Evolutionary conservation across 495 filamentous ascomycete genomes (phyloP), one percentile per base, ranked within the genome.

Genomic region (Daldinia caldariorum): DNA sequence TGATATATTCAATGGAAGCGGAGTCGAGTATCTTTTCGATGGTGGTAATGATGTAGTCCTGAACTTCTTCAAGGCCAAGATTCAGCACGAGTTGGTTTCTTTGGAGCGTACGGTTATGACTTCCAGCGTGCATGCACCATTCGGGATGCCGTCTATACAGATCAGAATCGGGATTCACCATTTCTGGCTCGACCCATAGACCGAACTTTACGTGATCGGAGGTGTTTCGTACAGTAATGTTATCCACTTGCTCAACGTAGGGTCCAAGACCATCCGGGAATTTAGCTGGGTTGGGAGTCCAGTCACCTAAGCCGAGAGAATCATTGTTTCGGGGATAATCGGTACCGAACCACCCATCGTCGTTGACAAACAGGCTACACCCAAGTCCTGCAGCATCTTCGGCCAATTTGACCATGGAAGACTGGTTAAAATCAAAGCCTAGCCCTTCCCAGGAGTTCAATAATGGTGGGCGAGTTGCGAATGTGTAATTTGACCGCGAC

Each of bases 361-460:
- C 86, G 62, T 86, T 80, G 31, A 87, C 86, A 47, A 88, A 85
- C 0, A 87, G 77, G 31, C 79, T 82, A 31, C 82, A 78, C 4
- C 86, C 85, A 6, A 87, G 77, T 1, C 77, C 82, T 0, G 85
- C 84, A 0, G 85, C 80, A 39, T 84, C 81, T 55, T 84, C 49
- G 0, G 86, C 85, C 0, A 88, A 61, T 0, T 78, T 62, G 18
- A 83, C 78, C 66, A 87, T 82, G 7, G 74, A 83, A 37, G 76
- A 81, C 20, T 82, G 39, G 70, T 88, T 83, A 68, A 79, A 80
- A 67, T 84, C 60, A 57, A 83, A 85, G 10, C 79, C 75, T 1
- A 87, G 78, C n/a, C 84, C 84, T 61, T 88, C 85, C 86, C 86
- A 88, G 57, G 83, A 85, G 76, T 88, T 88, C 5, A 87, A 77